phyloP scores from a whole-genome alignment of 2,329 filamentous ascomycete genomes.

The Neofusicoccum parvum region DNA sequence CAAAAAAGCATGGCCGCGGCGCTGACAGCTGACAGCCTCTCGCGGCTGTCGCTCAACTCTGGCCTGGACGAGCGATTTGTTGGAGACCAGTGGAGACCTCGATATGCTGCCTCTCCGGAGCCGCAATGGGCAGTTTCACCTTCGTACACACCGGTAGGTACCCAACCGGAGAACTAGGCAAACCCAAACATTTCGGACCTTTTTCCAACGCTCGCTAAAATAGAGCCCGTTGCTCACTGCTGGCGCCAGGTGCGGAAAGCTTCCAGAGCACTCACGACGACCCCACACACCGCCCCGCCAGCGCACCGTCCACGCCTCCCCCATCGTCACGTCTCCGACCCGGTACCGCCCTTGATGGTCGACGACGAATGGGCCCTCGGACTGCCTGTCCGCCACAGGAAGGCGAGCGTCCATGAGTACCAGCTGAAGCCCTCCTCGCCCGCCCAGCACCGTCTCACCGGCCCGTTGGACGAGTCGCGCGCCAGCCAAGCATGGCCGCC shows the following conservation, averaged over 20 bases:
- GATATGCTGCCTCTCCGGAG: conserved; percentile 9
- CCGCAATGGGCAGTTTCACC: conserved; percentile 20
- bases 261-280: conserved; percentile 17
- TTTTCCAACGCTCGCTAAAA: conserved; percentile 8
- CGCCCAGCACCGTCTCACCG: background rate
- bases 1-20: background rate
- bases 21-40: conserved; percentile 1
- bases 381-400: conserved; percentile 15
- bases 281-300: conserved; percentile 32
- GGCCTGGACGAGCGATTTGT: background rate
- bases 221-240: conserved; percentile 9
- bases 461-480: conserved; percentile 38
- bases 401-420: conserved; percentile 7
- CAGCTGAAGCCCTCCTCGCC: conserved; percentile 1
- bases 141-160: conserved; percentile 10
- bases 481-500: conserved; percentile 42
- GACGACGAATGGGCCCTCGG: conserved; percentile 19
- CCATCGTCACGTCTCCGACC: conserved; percentile 39
- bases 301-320: conserved; percentile 38
- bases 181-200: background rate
- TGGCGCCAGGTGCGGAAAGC: conserved; percentile 10
- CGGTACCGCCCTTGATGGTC: conserved; percentile 22
- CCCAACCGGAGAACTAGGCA: background rate
- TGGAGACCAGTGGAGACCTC: conserved; percentile 4
- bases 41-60: conserved; percentile 13